Conservation (phyloP, 495 filamentous ascomycete species). For the Trichoderma reesei region DNA sequence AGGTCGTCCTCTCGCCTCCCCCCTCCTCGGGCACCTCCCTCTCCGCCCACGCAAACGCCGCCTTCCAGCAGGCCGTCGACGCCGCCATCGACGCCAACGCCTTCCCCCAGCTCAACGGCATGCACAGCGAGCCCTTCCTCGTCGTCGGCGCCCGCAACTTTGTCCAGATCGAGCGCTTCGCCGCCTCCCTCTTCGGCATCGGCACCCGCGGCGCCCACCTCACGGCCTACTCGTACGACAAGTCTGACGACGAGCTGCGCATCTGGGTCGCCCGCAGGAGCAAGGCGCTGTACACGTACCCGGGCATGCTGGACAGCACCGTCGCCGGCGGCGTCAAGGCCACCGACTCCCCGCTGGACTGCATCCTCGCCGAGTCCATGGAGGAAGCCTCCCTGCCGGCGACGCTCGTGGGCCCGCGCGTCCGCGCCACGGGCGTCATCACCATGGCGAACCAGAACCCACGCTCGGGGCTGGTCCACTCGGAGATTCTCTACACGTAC, state of each 20-base stretch:
- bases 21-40: constrained; percentile 19
- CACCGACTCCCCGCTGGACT: constrained; percentile 33
- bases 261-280: constrained; percentile 45
- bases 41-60: constrained; percentile 13
- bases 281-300: constrained; percentile 37
- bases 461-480: constrained; percentile 47
- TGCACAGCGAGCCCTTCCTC: constrained; percentile 38
- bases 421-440: constrained; percentile 28
- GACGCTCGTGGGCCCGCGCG: constrained; percentile 21
- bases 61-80: constrained; percentile 29
- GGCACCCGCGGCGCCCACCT: constrained; percentile 40
- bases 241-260: constrained; percentile 18
- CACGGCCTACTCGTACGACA: constrained; percentile 33
- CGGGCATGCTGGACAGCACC: constrained; percentile 44
- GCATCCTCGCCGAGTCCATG: constrained; percentile 41
- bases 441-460: constrained; percentile 28
- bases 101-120: constrained; percentile 29
- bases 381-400: constrained; percentile 43
- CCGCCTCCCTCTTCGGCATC: constrained; percentile 42
- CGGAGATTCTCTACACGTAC: constrained; percentile 39
- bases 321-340: constrained; percentile 45
- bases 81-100: constrained; percentile 25
- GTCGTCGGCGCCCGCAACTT: constrained; percentile 32
- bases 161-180: constrained; percentile 38
- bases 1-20: constrained; percentile 24